Conservation (phyloP, 129 eudicot genomes). For the Pittosporum tobira region DNA sequence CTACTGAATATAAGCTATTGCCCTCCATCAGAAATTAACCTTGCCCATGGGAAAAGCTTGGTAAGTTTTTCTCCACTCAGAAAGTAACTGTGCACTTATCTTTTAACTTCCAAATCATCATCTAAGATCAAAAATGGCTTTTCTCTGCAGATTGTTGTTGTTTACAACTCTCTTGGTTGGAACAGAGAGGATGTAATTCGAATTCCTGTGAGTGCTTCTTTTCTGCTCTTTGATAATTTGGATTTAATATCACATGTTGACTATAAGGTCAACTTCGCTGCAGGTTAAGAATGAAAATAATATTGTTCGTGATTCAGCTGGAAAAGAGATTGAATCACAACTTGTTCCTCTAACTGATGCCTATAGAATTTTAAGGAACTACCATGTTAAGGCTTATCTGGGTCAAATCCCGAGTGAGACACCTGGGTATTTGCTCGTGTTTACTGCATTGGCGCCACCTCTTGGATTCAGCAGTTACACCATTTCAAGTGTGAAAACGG, state of each 20-base stretch:
- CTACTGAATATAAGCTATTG: background rate
- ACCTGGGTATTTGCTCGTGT: constrained; percentile 21
- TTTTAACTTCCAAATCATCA: background rate
- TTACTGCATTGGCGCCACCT: constrained; percentile 22
- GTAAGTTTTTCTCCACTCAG: constrained; percentile 4
- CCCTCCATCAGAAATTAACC: constrained; percentile 16
- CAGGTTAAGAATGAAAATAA: constrained; percentile 17
- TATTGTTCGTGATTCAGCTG: constrained; percentile 18
- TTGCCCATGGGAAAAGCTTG: constrained; percentile 20
- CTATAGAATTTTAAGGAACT: constrained; percentile 5
- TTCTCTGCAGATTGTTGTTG: constrained; percentile 6
- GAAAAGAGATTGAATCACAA: constrained; percentile 22
- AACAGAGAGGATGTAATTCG: constrained; percentile 18
- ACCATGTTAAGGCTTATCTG: constrained; percentile 21
- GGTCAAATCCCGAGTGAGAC: constrained; percentile 11
- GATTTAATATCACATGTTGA: background rate
- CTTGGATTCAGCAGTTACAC: constrained; percentile 27
- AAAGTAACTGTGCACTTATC: too few species aligned
- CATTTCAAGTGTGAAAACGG: constrained; percentile 10
- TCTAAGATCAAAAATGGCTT: background rate
- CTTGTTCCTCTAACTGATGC: constrained; percentile 16
- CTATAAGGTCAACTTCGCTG: background rate
- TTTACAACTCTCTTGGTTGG: constrained; percentile 28
- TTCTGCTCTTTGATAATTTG: background rate
- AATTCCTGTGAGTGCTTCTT: constrained; percentile 16